Conservation (phyloP, 1,284 basidiomycete species). For the Rhodotorula sp. region DNA sequence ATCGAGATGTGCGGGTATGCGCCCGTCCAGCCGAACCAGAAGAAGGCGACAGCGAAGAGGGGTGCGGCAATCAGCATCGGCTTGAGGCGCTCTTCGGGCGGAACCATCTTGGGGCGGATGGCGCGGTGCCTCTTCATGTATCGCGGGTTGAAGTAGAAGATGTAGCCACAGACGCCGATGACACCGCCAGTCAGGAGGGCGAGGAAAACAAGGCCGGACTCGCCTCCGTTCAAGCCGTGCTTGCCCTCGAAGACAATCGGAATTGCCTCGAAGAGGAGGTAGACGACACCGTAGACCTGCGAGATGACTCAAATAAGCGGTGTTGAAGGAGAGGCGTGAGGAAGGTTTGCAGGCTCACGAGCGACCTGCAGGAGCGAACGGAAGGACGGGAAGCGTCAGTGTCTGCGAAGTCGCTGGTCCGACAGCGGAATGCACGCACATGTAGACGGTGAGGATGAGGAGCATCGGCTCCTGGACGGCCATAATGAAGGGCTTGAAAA, state of each 20-base stretch:
- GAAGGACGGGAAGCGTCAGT: too few relatives aligned
- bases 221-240: conserved; percentile 54
- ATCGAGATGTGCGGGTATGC: conserved; percentile 30
- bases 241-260: conserved; percentile 53
- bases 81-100: conserved; percentile 45
- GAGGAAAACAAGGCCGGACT: conserved; percentile 54
- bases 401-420: too few relatives aligned
- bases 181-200: conserved; percentile 50
- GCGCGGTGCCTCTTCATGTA: conserved; percentile 39
- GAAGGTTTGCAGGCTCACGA: too few relatives aligned
- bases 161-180: conserved; percentile 38
- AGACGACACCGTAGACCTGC: conserved; percentile 40
- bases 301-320: too few relatives aligned
- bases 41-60: conserved; percentile 49
- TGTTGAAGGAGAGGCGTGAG: too few relatives aligned
- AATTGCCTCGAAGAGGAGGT: conserved; percentile 49
- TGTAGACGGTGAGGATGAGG: conserved; percentile 55
- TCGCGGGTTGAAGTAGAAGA: conserved; percentile 43
- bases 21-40: conserved; percentile 48
- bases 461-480: conserved; percentile 75
- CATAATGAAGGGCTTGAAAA: conserved; percentile 60
- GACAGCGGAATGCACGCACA: conserved; percentile 1
- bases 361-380: too few relatives aligned
- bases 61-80: conserved; percentile 45
- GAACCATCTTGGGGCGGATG: conserved; percentile 34